Evolutionary conservation across 805 yeast genomes (phyloP).

Genomic region (Teunomyces panamensis): DNA sequence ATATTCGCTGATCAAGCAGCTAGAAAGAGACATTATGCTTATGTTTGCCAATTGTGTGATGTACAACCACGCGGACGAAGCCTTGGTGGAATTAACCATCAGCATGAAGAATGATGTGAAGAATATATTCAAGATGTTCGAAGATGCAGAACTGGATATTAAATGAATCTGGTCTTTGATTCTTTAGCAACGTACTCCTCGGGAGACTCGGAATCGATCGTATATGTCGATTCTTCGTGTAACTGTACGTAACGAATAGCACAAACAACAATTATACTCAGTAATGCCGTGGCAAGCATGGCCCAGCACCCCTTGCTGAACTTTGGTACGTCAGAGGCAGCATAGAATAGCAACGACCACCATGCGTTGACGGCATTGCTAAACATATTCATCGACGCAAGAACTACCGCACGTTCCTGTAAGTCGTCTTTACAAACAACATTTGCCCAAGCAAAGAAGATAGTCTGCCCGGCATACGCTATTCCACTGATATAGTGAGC

Average conservation of each 20-base stretch:
- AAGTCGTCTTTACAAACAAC: conserved; percentile 55
- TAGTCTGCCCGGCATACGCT: conserved; percentile 58
- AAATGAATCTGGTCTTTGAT: neutral
- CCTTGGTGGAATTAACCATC: conserved; percentile 57
- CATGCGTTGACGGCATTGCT: conserved; percentile 62
- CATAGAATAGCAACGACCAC: conserved; percentile 57
- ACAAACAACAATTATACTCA: conserved; percentile 39
- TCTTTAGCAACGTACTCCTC: too few relatives aligned
- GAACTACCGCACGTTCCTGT: conserved; percentile 61
- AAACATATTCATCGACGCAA: conserved; percentile 67
- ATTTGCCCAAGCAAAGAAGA: conserved; percentile 64
- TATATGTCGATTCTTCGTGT: conserved; percentile 23
- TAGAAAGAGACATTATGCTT: conserved; percentile 65
- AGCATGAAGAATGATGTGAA: conserved; percentile 72
- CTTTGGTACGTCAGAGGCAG: conserved; percentile 50
- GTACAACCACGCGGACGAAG: conserved; percentile 69
- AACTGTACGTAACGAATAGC: conserved; percentile 43
- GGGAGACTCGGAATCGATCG: too few relatives aligned
- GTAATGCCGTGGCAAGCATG: conserved; percentile 49
- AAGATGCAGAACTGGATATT: conserved; percentile 44
- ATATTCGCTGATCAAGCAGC: conserved; percentile 55
- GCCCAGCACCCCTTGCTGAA: conserved; percentile 56
- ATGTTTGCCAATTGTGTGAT: conserved; percentile 85
- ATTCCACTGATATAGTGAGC: conserved; percentile 57
- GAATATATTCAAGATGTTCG: conserved; percentile 53